Evolutionary conservation across 2,329 filamentous ascomycete genomes (phyloP).

Genomic region (Colletotrichum tropicicola): DNA sequence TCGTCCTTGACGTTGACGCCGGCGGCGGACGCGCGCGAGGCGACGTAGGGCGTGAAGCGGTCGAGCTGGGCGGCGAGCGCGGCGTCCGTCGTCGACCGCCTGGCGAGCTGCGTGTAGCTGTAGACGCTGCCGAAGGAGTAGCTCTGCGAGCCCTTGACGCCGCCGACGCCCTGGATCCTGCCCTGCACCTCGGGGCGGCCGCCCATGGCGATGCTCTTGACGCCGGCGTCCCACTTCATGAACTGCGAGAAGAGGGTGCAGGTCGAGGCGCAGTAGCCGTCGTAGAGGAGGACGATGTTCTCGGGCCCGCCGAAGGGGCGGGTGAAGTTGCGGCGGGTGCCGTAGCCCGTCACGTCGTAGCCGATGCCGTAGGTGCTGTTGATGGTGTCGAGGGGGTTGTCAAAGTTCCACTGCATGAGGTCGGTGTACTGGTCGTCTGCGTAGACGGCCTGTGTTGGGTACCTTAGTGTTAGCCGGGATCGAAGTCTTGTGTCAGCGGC

Average conservation of each 20-base stretch:
- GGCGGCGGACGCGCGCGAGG: constrained; percentile 40
- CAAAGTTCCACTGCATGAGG: constrained; percentile 60
- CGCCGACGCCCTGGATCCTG: constrained; percentile 52
- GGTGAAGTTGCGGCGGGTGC: constrained; percentile 53
- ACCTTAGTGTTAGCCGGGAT: neutral
- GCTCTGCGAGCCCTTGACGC: constrained; percentile 54
- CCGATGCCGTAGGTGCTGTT: constrained; percentile 50
- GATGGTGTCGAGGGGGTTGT: constrained; percentile 48
- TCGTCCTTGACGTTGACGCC: constrained; percentile 49
- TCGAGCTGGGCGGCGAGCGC: constrained; percentile 34
- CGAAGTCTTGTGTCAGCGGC: neutral
- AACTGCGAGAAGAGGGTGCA: constrained; percentile 48
- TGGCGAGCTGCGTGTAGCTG: constrained; percentile 33
- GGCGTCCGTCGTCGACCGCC: constrained; percentile 37
- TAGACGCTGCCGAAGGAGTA: constrained; percentile 42
- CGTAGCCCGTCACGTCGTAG: constrained; percentile 60
- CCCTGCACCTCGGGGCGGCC: constrained; percentile 40
- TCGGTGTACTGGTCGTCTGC: constrained; percentile 51
- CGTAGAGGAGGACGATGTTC: constrained; percentile 65
- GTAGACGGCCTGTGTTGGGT: constrained; percentile 34
- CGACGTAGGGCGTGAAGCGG: constrained; percentile 41
- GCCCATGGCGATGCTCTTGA: constrained; percentile 13
- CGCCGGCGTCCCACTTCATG: constrained; percentile 8
- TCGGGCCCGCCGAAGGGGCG: constrained; percentile 62
- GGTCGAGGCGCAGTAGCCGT: constrained; percentile 67